Evolutionary conservation across 108 stramenopile species (phyloP).

Genomic region (Fragilaria crotonensis): DNA sequence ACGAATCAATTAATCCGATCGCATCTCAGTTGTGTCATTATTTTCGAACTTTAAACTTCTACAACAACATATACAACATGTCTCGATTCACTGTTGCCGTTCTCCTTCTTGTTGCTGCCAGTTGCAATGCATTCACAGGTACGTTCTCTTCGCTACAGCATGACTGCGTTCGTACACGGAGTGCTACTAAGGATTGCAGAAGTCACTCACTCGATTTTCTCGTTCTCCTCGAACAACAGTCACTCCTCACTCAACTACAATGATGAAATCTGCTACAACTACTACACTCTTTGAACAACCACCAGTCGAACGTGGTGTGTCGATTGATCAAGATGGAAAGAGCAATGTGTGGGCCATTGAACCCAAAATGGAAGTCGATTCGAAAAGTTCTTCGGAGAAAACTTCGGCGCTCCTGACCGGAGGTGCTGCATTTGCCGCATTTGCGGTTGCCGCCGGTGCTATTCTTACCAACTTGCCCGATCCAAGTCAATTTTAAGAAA

Average conservation of each 20-base stretch:
- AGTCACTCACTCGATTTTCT: too few relatives aligned
- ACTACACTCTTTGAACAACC: neutral
- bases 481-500: conserved; percentile 78
- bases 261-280: too few relatives aligned
- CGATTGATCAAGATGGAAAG: conserved; percentile 90
- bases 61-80: neutral
- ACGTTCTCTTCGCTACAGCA: neutral
- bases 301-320: conserved; percentile 72
- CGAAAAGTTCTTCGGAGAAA: conserved; percentile 69
- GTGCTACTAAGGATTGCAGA: too few relatives aligned
- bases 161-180: too few relatives aligned
- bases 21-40: neutral
- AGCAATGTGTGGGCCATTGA: conserved; percentile 97
- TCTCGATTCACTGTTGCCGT: conserved; percentile 1
- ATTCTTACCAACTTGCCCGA: conserved; percentile 80
- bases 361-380: conserved; percentile 91
- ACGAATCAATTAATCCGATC: too few relatives aligned
- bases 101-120: conserved; percentile 3
- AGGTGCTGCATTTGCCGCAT: conserved; percentile 61
- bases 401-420: conserved; percentile 50
- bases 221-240: too few relatives aligned
- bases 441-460: conserved; percentile 62
- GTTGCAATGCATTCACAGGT: conserved; percentile 3
- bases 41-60: neutral
- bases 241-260: too few relatives aligned